Percentiles rank a stretch among this genome's conserved stretches.
Evolutionary conservation across 371 early-diverging fungal genomes (phyloP).

Genomic region (Fennellomyces sp.): DNA sequence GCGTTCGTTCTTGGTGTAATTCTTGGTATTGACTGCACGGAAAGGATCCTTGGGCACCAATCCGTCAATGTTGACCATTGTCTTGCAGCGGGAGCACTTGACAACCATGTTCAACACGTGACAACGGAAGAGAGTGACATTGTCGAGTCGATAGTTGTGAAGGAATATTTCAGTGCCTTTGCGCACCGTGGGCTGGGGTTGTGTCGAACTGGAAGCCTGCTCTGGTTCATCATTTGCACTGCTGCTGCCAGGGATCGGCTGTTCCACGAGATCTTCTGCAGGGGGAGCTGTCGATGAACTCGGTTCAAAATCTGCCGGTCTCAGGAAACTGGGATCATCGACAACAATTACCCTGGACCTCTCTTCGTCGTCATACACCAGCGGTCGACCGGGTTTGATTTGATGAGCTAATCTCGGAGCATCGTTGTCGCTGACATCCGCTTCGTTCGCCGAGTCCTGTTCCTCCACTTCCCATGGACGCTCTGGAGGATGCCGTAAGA

Average conservation of each 20-base stretch:
- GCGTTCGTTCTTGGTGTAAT: constrained; percentile 30
- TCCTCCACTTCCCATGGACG: constrained; percentile 4
- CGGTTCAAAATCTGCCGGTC: constrained; percentile 5
- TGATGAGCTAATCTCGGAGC: neutral
- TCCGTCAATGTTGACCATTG: constrained; percentile 54
- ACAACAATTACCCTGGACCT: constrained; percentile 38
- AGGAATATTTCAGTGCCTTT: constrained; percentile 75
- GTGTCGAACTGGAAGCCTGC: constrained; percentile 11
- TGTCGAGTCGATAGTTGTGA: constrained; percentile 54
- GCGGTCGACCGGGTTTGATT: neutral
- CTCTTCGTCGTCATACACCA: constrained; percentile 16
- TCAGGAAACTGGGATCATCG: constrained; percentile 28
- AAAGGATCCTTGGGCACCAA: constrained; percentile 44
- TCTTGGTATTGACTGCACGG: constrained; percentile 1
- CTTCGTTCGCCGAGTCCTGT: neutral
- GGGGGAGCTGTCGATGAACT: neutral
- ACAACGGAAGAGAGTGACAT: constrained; percentile 68
- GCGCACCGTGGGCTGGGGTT: constrained; percentile 30
- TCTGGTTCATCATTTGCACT: constrained; percentile 33
- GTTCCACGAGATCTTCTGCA: neutral
- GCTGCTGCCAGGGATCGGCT: constrained; percentile 9
- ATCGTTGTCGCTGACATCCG: neutral
- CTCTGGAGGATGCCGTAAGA: constrained; percentile 22
- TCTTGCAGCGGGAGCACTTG: constrained; percentile 77
- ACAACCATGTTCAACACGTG: constrained; percentile 62